These are phyloP conservation scores for Lentinula raphanica DNA, from an alignment of 768 basidiomycete species.

Conservation along the genomic window DNA sequence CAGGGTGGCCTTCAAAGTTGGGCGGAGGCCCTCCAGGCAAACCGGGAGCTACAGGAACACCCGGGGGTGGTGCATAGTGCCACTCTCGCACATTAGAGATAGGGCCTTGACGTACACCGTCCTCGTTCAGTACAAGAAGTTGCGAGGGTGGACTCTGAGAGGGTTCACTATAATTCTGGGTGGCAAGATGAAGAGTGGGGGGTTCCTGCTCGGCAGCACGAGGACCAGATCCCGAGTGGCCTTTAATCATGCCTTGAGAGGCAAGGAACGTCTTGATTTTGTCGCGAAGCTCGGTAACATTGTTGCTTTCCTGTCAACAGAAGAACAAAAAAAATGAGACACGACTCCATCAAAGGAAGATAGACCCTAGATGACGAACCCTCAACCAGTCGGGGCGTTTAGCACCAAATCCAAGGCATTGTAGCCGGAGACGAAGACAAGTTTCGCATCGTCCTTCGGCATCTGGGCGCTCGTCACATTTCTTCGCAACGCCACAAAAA, in stretches of 20 bases:
- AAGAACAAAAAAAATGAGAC: slow-evolving; percentile 12
- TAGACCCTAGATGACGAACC: slow-evolving; percentile 36
- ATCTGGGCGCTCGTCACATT: slow-evolving; percentile 77
- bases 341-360: slow-evolving; percentile 3
- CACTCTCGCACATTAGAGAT: slow-evolving; percentile 20
- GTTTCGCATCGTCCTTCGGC: slow-evolving; percentile 63
- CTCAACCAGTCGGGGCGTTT: slow-evolving; percentile 84
- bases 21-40: slow-evolving; percentile 20
- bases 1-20: not conserved
- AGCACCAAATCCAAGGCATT: slow-evolving; percentile 81
- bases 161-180: slow-evolving; percentile 34
- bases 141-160: slow-evolving; percentile 27
- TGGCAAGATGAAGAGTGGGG: slow-evolving; percentile 27
- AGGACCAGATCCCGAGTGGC: slow-evolving; percentile 69
- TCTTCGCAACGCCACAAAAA: slow-evolving; percentile 38
- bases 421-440: slow-evolving; percentile 72
- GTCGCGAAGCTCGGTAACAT: slow-evolving; percentile 63
- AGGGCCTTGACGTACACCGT: slow-evolving; percentile 14
- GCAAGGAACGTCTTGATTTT: slow-evolving; percentile 78
- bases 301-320: slow-evolving; percentile 54
- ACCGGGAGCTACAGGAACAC: not conserved
- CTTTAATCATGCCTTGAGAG: slow-evolving; percentile 85
- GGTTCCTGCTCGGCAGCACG: slow-evolving; percentile 49
- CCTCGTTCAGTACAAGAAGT: slow-evolving; percentile 21
- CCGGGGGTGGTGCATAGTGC: not conserved